phyloP scores from a whole-genome alignment of 768 basidiomycete species.

The Tricholoma furcatifolium region DNA sequence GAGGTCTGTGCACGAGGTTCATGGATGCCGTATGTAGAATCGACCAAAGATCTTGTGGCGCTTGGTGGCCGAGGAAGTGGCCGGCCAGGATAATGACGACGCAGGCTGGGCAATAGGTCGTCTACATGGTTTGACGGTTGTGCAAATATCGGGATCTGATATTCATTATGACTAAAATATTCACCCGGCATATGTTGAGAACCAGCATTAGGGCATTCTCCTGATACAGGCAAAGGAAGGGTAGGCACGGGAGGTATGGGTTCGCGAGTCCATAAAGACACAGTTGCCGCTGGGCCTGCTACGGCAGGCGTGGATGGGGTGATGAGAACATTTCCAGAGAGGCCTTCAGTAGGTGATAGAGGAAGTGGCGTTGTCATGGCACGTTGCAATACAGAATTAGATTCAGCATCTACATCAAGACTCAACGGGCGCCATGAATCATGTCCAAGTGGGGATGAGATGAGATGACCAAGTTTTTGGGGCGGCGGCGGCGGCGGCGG shows the following conservation, averaged over 20 bases:
- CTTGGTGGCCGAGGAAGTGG: slow-evolving; percentile 51
- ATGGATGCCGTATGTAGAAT: slow-evolving; percentile 33
- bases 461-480: slow-evolving; percentile 19
- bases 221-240: neutral
- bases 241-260: neutral
- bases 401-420: slow-evolving; percentile 9
- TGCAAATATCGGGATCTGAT: neutral
- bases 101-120: slow-evolving; percentile 24
- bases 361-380: slow-evolving; percentile 39
- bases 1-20: slow-evolving; percentile 16
- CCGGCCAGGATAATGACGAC: slow-evolving; percentile 53
- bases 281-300: neutral
- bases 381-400: slow-evolving; percentile 27
- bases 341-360: slow-evolving; percentile 29
- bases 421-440: slow-evolving; percentile 18
- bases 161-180: neutral
- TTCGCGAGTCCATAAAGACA: neutral
- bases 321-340: neutral
- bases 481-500: slow-evolving; percentile 23
- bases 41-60: slow-evolving; percentile 23
- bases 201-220: neutral
- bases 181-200: neutral
- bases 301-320: neutral
- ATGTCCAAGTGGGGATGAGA: slow-evolving; percentile 28
- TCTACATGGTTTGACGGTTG: slow-evolving; percentile 10